Percentiles rank a stretch among this genome's conserved stretches.
Evolutionary conservation across 352 stramenopile species (phyloP).

Genomic region (Globisporangium perplexum): DNA sequence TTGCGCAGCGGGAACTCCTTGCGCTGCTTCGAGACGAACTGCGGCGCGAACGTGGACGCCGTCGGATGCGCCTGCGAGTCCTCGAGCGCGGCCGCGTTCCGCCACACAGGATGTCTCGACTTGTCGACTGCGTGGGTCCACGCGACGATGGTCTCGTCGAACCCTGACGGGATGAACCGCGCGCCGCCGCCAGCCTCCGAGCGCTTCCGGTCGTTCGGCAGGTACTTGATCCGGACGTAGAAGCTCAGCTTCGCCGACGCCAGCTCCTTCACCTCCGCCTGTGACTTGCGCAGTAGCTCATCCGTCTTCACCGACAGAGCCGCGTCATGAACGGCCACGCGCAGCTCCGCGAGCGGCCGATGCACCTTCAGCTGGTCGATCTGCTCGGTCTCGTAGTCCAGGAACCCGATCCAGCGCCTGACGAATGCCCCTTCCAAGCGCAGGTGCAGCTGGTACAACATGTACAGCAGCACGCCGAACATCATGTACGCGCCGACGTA

Average conservation of each 20-base stretch:
- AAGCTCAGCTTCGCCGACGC: slow-evolving; percentile 54
- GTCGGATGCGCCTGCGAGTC: slow-evolving; percentile 7
- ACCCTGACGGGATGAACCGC: slow-evolving; percentile 61
- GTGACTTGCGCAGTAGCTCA: slow-evolving; percentile 49
- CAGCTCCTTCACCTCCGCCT: slow-evolving; percentile 56
- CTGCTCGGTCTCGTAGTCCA: slow-evolving; percentile 69
- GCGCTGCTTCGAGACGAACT: slow-evolving; percentile 34
- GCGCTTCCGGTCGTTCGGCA: slow-evolving; percentile 66
- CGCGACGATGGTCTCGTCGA: slow-evolving; percentile 59
- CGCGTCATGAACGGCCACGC: slow-evolving; percentile 72
- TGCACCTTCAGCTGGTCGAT: slow-evolving; percentile 71
- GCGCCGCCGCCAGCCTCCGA: slow-evolving; percentile 35
- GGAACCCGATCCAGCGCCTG: slow-evolving; percentile 70
- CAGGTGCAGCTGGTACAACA: slow-evolving; percentile 70
- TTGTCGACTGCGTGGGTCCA: slow-evolving; percentile 71
- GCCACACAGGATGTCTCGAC: slow-evolving; percentile 31
- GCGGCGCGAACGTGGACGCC: slow-evolving; percentile 17
- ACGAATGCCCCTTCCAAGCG: slow-evolving; percentile 61
- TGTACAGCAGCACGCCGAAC: slow-evolving; percentile 54
- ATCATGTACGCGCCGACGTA: slow-evolving; percentile 69
- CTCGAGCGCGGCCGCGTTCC: slow-evolving; percentile 17
- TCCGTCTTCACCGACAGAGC: slow-evolving; percentile 45
- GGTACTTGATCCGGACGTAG: slow-evolving; percentile 74
- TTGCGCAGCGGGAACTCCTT: slow-evolving; percentile 73
- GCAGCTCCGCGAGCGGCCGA: slow-evolving; percentile 61